Base-by-base conservation (phyloP, 73 alveolate species). In the Symbiodinium natans region DNA sequence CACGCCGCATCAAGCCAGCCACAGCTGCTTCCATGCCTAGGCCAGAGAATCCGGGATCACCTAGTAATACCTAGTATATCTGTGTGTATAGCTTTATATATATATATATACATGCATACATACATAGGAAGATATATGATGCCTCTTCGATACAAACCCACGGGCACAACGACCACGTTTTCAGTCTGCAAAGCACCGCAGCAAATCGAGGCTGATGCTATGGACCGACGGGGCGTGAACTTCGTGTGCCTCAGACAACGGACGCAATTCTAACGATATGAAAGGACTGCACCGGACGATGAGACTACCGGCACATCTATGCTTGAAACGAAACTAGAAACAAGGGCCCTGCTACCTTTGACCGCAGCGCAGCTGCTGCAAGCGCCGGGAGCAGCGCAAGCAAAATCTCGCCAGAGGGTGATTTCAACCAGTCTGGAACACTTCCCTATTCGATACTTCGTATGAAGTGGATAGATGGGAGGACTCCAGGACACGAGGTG, bases 361-460 rank as follows among this genome's bases (percentile, higher is more conserved):
- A 63, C 29, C 80, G 80, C 38, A 63, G 80, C 33, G 80, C 80
- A 23, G 80, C 80, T 29, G 80, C 80, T 63, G 80, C 80, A 63
- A 63, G 80, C 31, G 80, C 80, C 36, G 80, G 80, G 33, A 63
- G 27, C 36, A 63, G 33, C 38, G 38, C 80, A 6, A 63, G 40
- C 80, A 63, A 29, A 31, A 36, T 36, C 80, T 63, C 1, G n/a
- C n/a, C n/a, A n/a, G n/a, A n/a, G n/a, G n/a, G n/a, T n/a, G n/a
- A n/a, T n/a, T n/a, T n/a, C n/a, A n/a, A n/a, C n/a, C n/a, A n/a
- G n/a, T n/a, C n/a, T n/a, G n/a, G n/a, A n/a, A n/a, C n/a, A n/a
- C n/a, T n/a, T n/a, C n/a, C n/a, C n/a, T n/a, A n/a, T n/a, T n/a
- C n/a, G n/a, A n/a, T n/a, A n/a, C n/a, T n/a, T n/a, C n/a, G n/a